A percentile compares a stretch with the other conserved stretches of the same genome.
These are phyloP conservation scores for Brachypodium distachyon DNA, from an alignment of 202 grass and related monocot genomes.

Conservation along the genomic window DNA sequence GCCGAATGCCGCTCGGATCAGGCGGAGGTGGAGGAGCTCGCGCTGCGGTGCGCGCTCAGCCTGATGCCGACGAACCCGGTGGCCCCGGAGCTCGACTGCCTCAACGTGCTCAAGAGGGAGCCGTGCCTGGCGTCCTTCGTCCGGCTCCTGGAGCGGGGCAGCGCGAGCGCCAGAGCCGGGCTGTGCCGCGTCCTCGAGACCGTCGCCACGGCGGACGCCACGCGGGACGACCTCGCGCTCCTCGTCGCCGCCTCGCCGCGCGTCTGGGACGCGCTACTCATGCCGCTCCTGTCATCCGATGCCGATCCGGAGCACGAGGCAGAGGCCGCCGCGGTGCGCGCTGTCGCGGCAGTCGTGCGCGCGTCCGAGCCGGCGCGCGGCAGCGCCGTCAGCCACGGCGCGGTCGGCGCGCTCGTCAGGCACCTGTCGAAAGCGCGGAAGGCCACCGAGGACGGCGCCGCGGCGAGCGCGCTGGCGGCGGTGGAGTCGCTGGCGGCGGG, in stretches of 20 bases:
- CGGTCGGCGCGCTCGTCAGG: slow-evolving; percentile 39
- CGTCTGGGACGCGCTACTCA: slow-evolving; percentile 50
- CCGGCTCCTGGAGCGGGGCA: slow-evolving; percentile 38
- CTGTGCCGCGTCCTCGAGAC: slow-evolving; percentile 58
- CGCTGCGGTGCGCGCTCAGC: slow-evolving; percentile 56
- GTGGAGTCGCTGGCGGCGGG: slow-evolving; percentile 43
- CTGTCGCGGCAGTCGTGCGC: slow-evolving; percentile 54
- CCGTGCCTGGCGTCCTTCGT: slow-evolving; percentile 42
- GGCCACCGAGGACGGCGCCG: no score
- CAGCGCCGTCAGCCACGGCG: slow-evolving; percentile 55
- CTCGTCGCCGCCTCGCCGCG: slow-evolving; percentile 36
- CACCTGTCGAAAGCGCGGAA: slow-evolving; percentile 34
- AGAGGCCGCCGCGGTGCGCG: slow-evolving; percentile 49
- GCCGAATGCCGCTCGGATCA: not conserved
- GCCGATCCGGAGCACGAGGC: no score
- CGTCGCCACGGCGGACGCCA: slow-evolving; percentile 40
- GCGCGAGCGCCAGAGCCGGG: slow-evolving; percentile 16
- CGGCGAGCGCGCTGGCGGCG: slow-evolving; percentile 31
- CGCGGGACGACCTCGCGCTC: slow-evolving; percentile 32
- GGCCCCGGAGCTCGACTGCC: slow-evolving; percentile 46
- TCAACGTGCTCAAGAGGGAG: slow-evolving; percentile 58
- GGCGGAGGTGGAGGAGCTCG: slow-evolving; percentile 25
- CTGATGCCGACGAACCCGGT: slow-evolving; percentile 21
- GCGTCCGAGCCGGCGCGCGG: slow-evolving; percentile 23
- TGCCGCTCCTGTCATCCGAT: slow-evolving; percentile 38